Base-by-base conservation (phyloP, 208 protist species). In the Acanthamoeba sp. region DNA sequence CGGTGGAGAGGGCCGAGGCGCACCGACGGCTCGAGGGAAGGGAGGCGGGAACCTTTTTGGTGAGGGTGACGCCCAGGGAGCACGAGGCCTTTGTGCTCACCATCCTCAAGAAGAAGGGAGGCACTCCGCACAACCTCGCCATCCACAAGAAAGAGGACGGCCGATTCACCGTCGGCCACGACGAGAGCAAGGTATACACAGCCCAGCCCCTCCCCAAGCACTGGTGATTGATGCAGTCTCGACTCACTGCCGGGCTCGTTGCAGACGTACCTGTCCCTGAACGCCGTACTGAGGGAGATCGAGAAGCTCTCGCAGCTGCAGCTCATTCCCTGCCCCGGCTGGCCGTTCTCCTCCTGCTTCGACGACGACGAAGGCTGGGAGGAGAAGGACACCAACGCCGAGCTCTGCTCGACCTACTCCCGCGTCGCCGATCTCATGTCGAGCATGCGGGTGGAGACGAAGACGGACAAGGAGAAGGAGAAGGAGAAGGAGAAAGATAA, bases 91-190 rank as follows among this genome's bases (percentile, higher is more conserved):
- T 71, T n/a, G 88, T 78, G 32, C 42, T 93, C 27, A 93, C 88
- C n/a, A 93, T 93, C 24, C 36, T 90, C 34, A 90, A 90, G 59
- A 90, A 90, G 84, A 90, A 90, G 36, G 84, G 52, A 36, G 84
- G 50, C 42, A 90, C 50, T n/a, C 84, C 84, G 2, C 84, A 90
- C 52, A 90, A 90, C 22, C 59, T 90, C 36, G 50, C 55, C 34
- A 90, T 90, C 50, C 84, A 90, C 52, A 90, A 90, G 40, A 90
- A 90, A 29, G 55, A 71, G 32, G 84, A 90, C 84, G 84, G 84
- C 34, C 50, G 84, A 48, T 66, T 90, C 50, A 57, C n/a, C 36
- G 50, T 90, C 18, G 84, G 59, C 9, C 84, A 90, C 34, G 84
- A 90, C 48, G 84, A 90, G 69, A 90, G 59, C 84, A 90, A 59